Evolutionary conservation across 148 eudicot genomes (phyloP), one percentile per base, ranked within the genome.

Genomic region (Silene uniflora): DNA sequence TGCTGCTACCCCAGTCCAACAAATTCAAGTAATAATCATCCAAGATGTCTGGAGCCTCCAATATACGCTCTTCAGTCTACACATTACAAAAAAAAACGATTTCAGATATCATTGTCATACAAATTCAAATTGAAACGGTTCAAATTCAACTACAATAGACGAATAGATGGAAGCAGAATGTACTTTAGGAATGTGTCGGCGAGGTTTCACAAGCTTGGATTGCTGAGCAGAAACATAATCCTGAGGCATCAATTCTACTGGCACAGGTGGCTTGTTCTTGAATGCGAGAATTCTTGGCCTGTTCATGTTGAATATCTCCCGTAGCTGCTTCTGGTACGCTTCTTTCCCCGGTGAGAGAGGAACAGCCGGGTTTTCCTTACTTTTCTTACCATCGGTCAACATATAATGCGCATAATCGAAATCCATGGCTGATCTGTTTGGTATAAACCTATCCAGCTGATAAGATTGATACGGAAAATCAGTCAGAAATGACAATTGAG

Each of bases 361-460:
- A 17, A 35, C 79, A 56, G 81, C 85, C 21, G 96, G 90, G 73
- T 95, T 92, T 81, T 90, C 92, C 88, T 92, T 92, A 49, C 83
- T 93, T 84, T 88, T 92, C 84, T 83, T 77, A 52, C 86, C 91
- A 62, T 95, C 96, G 5, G 92, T 95, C 56, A 95, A 82, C 97
- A 90, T 92, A 84, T 85, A 92, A 64, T 89, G 92, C 0, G 98
- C 98, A 62, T 82, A 95, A 22, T 95, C 96, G 10, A 92, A 89
- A 77, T 95, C 96, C 97, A 95, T 95, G 0, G 97, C 98, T 0
- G 96, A 92, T 49, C 96, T 80, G 81, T 95, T 95, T 1, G 98
- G 98, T 17, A 95, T 95, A 69, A 92, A 95, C 77, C 97, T 89
- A 77, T 94, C 98, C 96, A 91, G 77, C 97, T 90, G 91, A 54